Conservation (phyloP, 1,284 basidiomycete species). For the Singerocomus inundabilis region DNA sequence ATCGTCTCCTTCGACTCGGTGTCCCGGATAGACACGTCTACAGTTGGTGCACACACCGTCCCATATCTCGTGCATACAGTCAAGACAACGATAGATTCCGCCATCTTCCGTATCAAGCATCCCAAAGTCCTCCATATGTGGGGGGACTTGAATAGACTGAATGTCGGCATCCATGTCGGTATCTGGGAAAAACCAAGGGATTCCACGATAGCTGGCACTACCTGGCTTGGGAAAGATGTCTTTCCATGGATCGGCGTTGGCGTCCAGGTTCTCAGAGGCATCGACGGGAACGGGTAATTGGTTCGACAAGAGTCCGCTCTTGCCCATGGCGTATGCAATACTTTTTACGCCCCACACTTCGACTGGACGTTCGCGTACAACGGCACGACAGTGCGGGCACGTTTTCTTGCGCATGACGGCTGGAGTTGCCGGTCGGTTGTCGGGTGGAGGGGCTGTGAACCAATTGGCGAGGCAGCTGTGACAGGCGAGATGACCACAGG, state of each 20-base stretch:
- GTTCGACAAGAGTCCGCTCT: slow-evolving; percentile 50
- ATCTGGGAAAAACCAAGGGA: slow-evolving; percentile 22
- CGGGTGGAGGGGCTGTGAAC: slow-evolving; percentile 53
- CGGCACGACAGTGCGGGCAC: slow-evolving; percentile 71
- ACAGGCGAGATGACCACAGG: slow-evolving; percentile 75
- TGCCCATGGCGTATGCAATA: slow-evolving; percentile 52
- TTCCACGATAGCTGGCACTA: not conserved
- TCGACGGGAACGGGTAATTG: slow-evolving; percentile 15
- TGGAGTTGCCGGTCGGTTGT: slow-evolving; percentile 23
- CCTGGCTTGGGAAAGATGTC: slow-evolving; percentile 49
- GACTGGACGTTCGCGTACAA: slow-evolving; percentile 58
- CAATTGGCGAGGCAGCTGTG: slow-evolving; percentile 68
- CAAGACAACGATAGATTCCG: slow-evolving; percentile 67
- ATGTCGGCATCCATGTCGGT: slow-evolving; percentile 15
- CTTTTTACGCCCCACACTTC: slow-evolving; percentile 73
- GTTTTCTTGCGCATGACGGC: slow-evolving; percentile 53
- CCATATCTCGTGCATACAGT: slow-evolving; percentile 75
- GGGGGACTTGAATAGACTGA: slow-evolving; percentile 14
- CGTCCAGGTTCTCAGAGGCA: slow-evolving; percentile 15
- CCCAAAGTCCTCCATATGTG: slow-evolving; percentile 45
- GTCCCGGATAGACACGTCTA: slow-evolving; percentile 55
- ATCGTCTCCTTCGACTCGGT: slow-evolving; percentile 37
- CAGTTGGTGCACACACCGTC: slow-evolving; percentile 61
- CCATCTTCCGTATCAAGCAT: slow-evolving; percentile 69
- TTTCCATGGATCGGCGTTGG: slow-evolving; percentile 54